Percentiles rank a stretch among this genome's conserved stretches.
Evolutionary conservation across 371 early-diverging fungal genomes (phyloP).

Genomic region (Smittium mucronatum): DNA sequence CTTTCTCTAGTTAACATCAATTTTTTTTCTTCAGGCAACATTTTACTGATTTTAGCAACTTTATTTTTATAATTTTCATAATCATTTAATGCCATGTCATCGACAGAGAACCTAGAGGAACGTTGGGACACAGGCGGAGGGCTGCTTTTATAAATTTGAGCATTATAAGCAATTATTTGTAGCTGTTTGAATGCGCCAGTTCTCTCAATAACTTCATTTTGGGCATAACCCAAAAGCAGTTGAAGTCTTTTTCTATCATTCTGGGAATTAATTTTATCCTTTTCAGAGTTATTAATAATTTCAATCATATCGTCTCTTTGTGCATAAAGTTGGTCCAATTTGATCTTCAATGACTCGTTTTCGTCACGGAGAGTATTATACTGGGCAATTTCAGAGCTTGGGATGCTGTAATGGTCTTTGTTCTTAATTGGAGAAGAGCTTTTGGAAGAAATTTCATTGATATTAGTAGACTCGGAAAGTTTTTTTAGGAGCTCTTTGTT

Average conservation of each 20-base stretch:
- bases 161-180: not conserved
- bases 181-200: not conserved
- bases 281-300: conserved; percentile 15
- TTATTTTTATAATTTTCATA: not conserved
- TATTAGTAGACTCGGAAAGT: not conserved
- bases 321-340: not conserved
- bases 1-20: conserved; percentile 1
- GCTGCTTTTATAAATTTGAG: not conserved
- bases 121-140: not conserved
- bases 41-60: not conserved
- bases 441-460: not conserved
- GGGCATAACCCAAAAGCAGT: not conserved
- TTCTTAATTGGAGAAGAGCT: not conserved
- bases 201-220: conserved; percentile 6
- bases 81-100: not conserved
- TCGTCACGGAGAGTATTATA: not conserved
- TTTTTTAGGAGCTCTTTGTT: not conserved
- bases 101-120: not conserved
- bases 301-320: conserved; percentile 16
- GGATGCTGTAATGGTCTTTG: not conserved
- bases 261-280: conserved; percentile 16
- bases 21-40: not conserved
- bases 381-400: not conserved
- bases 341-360: not conserved
- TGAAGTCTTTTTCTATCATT: not conserved